Conservation (phyloP, 2,329 filamentous ascomycete species). For the Endocalyx cinctus region DNA sequence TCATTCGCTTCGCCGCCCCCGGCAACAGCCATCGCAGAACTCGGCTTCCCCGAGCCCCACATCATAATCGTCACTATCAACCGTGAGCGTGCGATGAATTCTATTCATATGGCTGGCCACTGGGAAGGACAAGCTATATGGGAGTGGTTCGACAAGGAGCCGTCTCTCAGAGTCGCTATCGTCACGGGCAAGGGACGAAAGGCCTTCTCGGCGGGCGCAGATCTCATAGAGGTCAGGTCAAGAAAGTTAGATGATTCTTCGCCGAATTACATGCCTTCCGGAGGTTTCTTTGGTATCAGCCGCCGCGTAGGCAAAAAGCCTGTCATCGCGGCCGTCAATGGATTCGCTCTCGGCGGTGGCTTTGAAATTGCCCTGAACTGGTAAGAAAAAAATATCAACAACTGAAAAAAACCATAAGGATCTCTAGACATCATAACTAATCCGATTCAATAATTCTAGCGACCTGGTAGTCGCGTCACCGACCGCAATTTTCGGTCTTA, state of each 20-base stretch:
- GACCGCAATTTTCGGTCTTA: constrained; percentile 48
- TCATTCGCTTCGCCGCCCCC: too few relatives aligned
- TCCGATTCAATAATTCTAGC: too few relatives aligned
- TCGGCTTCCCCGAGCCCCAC: too few relatives aligned
- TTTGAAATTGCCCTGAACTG: constrained; percentile 58
- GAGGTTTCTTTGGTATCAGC: too few relatives aligned
- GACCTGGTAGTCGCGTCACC: constrained; percentile 55
- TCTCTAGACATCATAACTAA: too few relatives aligned
- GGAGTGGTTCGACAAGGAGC: constrained; percentile 23
- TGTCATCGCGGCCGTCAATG: constrained; percentile 60
- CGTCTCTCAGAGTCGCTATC: constrained; percentile 20
- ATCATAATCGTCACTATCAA: too few relatives aligned
- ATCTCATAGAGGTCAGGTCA: constrained; percentile 21
- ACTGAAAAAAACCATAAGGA: too few relatives aligned
- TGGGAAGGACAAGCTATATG: constrained; percentile 36
- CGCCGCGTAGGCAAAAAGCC: constrained; percentile 55
- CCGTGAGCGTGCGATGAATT: too few relatives aligned
- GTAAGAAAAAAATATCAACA: too few relatives aligned
- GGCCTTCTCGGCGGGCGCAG: constrained; percentile 21
- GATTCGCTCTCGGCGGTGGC: constrained; percentile 55
- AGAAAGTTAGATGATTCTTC: constrained; percentile 21
- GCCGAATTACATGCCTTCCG: constrained; percentile 23
- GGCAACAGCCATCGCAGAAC: too few relatives aligned
- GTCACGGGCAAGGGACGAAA: constrained; percentile 21
- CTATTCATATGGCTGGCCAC: constrained; percentile 35